Conservation (phyloP, 1,284 basidiomycete species). For the Fistulinella cinereoalba region DNA sequence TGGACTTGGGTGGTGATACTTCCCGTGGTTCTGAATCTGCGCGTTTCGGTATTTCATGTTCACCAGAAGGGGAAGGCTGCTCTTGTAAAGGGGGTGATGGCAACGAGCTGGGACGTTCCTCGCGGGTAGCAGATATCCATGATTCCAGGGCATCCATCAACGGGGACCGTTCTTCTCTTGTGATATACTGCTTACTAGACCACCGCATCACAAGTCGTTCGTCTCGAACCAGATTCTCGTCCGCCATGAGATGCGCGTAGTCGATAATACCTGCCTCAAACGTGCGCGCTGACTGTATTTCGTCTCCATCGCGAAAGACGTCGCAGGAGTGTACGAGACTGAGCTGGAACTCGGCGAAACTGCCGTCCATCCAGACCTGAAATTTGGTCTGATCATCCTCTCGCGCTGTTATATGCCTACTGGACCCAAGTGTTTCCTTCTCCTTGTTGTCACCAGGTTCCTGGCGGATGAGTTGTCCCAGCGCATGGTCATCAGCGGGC, state of each 20-base stretch:
- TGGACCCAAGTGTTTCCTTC: constrained; percentile 41
- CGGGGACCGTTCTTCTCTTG: constrained; percentile 57
- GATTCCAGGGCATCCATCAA: constrained; percentile 62
- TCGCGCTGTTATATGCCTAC: constrained; percentile 51
- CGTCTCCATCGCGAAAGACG: constrained; percentile 41
- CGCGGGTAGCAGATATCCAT: constrained; percentile 49
- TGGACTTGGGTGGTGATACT: constrained; percentile 40
- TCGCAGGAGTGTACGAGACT: constrained; percentile 44
- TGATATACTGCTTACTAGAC: constrained; percentile 66
- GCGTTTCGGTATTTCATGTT: constrained; percentile 23
- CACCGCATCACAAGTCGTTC: constrained; percentile 63
- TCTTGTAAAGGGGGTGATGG: constrained; percentile 33
- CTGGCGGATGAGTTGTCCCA: background rate
- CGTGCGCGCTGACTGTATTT: constrained; percentile 47
- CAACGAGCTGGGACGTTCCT: constrained; percentile 15
- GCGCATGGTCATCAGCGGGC: constrained; percentile 32
- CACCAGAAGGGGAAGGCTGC: constrained; percentile 24
- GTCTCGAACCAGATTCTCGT: constrained; percentile 53
- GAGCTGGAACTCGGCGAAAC: constrained; percentile 58
- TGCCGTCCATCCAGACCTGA: constrained; percentile 54
- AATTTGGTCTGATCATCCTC: constrained; percentile 52
- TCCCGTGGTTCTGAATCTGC: constrained; percentile 41
- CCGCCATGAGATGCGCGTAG: constrained; percentile 53
- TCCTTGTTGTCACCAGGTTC: constrained; percentile 4
- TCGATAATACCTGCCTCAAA: constrained; percentile 58